Evolutionary conservation across 306 rosid species (phyloP).

Genomic region (Citrullus colocynthis): DNA sequence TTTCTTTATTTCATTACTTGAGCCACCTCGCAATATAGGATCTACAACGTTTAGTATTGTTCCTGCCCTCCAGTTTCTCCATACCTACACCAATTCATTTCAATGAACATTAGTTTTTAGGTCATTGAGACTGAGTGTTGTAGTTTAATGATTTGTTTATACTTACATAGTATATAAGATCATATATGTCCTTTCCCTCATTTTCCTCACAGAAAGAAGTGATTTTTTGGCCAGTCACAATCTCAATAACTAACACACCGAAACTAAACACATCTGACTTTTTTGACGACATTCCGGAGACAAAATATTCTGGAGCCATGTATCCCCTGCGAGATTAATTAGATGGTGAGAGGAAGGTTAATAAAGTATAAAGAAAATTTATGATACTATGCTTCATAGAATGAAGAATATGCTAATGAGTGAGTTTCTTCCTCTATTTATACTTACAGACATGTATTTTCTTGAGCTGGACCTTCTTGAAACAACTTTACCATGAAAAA

Average conservation of each 20-base stretch:
- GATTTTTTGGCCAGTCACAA: slow-evolving; percentile 5
- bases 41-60: slow-evolving; percentile 19
- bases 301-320: slow-evolving; percentile 22
- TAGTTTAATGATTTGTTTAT: background rate
- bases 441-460: slow-evolving; percentile 9
- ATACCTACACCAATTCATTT: slow-evolving; percentile 18
- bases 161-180: slow-evolving; percentile 12
- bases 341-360: background rate
- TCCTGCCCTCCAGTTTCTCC: slow-evolving; percentile 29
- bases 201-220: background rate
- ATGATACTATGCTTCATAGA: background rate
- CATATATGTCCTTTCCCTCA: background rate
- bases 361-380: background rate
- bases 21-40: slow-evolving; percentile 10
- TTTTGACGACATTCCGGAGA: slow-evolving; percentile 1
- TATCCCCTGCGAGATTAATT: slow-evolving; percentile 4
- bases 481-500: slow-evolving; percentile 12
- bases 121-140: background rate
- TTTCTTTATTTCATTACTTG: slow-evolving; percentile 22
- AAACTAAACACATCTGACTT: slow-evolving; percentile 21
- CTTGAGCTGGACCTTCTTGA: background rate
- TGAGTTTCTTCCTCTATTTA: background rate
- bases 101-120: background rate
- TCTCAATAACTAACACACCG: slow-evolving; percentile 17
- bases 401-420: background rate